Base-by-base conservation (phyloP, 106 monocot species). In the Vanilla planifolia region DNA sequence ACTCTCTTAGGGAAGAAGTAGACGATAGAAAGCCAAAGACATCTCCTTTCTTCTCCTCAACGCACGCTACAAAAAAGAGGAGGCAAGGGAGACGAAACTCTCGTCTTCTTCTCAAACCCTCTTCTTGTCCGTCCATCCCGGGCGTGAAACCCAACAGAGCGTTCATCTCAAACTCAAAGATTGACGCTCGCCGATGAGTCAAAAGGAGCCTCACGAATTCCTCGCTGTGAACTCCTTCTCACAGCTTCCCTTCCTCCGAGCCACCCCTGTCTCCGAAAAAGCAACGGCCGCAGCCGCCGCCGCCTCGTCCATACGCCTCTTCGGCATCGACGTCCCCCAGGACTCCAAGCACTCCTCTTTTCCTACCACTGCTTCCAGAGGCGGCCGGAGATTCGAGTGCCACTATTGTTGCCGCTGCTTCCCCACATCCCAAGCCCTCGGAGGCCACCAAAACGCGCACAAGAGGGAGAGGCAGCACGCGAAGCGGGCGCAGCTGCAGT, bases 381-480 rank as follows among this genome's bases (percentile, higher is more conserved):
- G 33, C 1, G 55, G 21, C 9, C 33, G 85, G 61, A 95, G 76
- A 53, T 95, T 95, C 71, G 89, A 90, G 72, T 95, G 95, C 73
- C 95, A 90, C 70, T 95, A 89, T 75, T 95, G 95, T 78, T 76
- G 76, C 66, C 80, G 95, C 8, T 86, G 80, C 66, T 95, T 95
- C 74, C 89, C 95, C 5, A 95, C 95, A 1, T 96, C 96, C 8
- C 94, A 94, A 28, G 94, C 94, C 6, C 85, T 94, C 22, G 94
- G 94, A 59, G 94, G 85, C 10, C 76, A 94, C 75, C 80, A 83
- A 45, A 89, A 86, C 60, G 89, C 80, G 40, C 82, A 86, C 86
- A 94, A 83, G 66, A 59, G 82, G 2, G 95, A 83, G 70, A 75
- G 96, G 0, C 91, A 96, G 75, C 84, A 81, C 36, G 89, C 85